Conservation (phyloP, 2,329 filamentous ascomycete genomes). For the Gnomoniopsis smithogilvyi region DNA sequence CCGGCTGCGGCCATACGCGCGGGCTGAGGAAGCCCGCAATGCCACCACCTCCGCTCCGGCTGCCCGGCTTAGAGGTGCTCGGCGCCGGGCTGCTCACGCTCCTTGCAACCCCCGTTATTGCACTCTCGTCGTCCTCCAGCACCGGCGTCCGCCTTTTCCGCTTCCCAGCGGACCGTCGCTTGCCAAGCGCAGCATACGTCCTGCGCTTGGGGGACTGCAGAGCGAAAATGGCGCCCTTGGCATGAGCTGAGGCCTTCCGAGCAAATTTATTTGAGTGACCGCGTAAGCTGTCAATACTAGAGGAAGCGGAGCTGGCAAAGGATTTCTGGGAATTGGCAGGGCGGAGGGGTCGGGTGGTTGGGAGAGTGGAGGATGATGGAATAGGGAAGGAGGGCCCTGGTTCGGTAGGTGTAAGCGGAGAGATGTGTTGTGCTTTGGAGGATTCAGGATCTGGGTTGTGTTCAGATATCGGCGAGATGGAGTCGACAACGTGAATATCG, state of each 20-base stretch:
- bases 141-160: neutral
- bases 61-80: neutral
- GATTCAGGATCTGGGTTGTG: neutral
- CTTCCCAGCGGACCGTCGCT: neutral
- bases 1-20: constrained; percentile 6
- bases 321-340: constrained; percentile 13
- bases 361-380: neutral
- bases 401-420: neutral
- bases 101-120: neutral
- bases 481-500: neutral
- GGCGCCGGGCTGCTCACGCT: neutral
- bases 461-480: neutral
- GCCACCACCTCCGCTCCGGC: neutral
- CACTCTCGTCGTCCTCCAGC: neutral
- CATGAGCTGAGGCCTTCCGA: constrained; percentile 11
- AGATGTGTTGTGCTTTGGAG: neutral
- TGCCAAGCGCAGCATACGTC: constrained; percentile 8
- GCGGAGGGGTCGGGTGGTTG: constrained; percentile 1
- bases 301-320: constrained; percentile 7
- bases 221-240: constrained; percentile 12
- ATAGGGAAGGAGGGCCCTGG: neutral
- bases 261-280: constrained; percentile 7
- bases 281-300: constrained; percentile 14
- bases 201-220: constrained; percentile 9
- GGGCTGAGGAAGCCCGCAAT: constrained; percentile 7